Base-by-base conservation (phyloP, 768 basidiomycete genomes). In the Fomitopsis pulvina region DNA sequence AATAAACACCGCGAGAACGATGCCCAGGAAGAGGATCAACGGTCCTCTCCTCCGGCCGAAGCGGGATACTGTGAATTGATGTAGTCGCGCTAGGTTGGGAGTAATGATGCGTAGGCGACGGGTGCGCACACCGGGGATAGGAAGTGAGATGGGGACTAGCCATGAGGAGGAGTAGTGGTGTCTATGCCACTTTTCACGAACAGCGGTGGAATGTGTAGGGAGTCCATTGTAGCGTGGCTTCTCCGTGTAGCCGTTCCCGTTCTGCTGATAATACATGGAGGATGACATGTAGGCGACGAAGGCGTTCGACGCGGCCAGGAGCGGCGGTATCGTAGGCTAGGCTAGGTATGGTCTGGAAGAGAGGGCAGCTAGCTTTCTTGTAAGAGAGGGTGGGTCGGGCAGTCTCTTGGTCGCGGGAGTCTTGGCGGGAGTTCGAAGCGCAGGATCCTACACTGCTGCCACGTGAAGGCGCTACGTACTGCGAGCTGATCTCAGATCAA, bases 121-220 rank as follows among this genome's bases (percentile, higher is more conserved):
- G 16, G 75, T 70, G 51, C 67, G 75, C 12, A 81, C 63, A 48
- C 80, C 77, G 11, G 85, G 83, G 45, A 88, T 73, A 41, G 79
- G 74, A 37, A 88, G 54, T 32, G 76, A 75, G 40, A 87, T 58
- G 27, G 77, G 71, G 41, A 82, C 64, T 46, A 80, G 77, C 83
- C 84, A 86, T 14, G 80, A 71, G 5, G 66, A 57, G 38, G 60
- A 60, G 54, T 67, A 60, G 58, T 70, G 54, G 37, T 75, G 75
- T 59, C 72, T 71, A 52, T 72, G 69, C 62, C 77, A 71, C 67
- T 87, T 87, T 67, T 87, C 85, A 55, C 80, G 75, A 22, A 83
- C 75, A 14, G 81, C 77, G 45, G 81, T 73, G 39, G 80, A 78
- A 53, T 73, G 73, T 22, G 66, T 67, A 18, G 75, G 77, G 48